Percentiles rank a stretch among this genome's conserved stretches.
These are phyloP conservation scores for Posidonia oceanica DNA, from an alignment of 116 monocot genomes.

Conservation along the genomic window DNA sequence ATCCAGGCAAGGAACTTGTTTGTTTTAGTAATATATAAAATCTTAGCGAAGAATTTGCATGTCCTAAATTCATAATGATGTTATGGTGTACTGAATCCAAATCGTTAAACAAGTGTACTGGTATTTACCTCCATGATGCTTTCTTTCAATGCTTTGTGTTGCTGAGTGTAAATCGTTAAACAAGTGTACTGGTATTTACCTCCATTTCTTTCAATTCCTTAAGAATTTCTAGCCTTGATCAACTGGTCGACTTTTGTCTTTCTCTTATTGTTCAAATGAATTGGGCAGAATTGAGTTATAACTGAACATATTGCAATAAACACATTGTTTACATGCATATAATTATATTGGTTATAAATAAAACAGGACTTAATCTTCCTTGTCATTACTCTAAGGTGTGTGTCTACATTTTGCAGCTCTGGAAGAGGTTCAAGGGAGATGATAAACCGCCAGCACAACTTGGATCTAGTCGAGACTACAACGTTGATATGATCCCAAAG, in stretches of 20 bases:
- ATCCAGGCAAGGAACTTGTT: slow-evolving; percentile 50
- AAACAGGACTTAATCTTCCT: not conserved
- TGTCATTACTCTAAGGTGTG: not conserved
- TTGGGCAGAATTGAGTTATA: too few species aligned
- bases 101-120: not conserved
- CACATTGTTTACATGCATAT: not conserved
- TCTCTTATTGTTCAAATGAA: too few species aligned
- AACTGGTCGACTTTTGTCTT: too few species aligned
- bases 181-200: too few species aligned
- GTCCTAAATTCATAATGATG: not conserved
- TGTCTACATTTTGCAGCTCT: slow-evolving; percentile 31
- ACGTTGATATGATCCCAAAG: slow-evolving; percentile 97
- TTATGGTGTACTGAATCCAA: not conserved
- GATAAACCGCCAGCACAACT: slow-evolving; percentile 72
- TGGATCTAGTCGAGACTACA: slow-evolving; percentile 88
- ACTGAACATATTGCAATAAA: too few species aligned
- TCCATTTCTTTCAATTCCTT: not conserved
- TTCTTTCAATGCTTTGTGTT: not conserved
- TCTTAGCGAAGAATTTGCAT: not conserved
- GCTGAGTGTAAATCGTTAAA: not conserved
- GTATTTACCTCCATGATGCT: too few species aligned
- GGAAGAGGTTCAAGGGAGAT: slow-evolving; percentile 76
- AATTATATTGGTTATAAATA: not conserved
- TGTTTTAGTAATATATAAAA: not conserved
- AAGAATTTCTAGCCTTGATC: not conserved